These are phyloP conservation scores for Flammula alnicola DNA, from an alignment of 1,284 basidiomycete genomes.

Conservation along the genomic window DNA sequence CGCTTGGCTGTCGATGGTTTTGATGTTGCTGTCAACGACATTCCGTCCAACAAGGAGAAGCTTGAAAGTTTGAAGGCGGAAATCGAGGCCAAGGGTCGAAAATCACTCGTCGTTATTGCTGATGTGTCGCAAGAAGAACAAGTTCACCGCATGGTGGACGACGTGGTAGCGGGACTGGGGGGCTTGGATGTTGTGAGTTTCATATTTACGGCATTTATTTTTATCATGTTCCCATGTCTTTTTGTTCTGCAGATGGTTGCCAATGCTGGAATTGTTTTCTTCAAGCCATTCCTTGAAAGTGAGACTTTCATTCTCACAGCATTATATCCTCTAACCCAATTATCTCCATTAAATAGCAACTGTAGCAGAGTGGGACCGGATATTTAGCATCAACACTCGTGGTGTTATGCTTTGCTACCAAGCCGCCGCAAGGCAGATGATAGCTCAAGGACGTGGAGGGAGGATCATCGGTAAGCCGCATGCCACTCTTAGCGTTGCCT, in stretches of 20 bases:
- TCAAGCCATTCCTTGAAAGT: slow-evolving; percentile 1
- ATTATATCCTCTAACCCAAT: no score
- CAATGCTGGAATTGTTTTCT: neutral
- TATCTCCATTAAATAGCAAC: no score
- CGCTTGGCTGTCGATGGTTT: slow-evolving; percentile 1
- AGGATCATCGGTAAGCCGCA: neutral
- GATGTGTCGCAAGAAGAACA: neutral
- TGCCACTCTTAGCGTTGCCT: neutral
- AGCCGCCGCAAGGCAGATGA: slow-evolving; percentile 5
- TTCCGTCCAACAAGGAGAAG: neutral
- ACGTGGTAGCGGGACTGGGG: neutral
- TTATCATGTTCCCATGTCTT: neutral
- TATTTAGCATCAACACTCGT: neutral
- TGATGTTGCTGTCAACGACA: slow-evolving; percentile 1
- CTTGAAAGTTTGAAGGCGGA: neutral
- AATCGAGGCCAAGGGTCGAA: neutral
- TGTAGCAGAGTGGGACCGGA: neutral
- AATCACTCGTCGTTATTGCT: neutral
- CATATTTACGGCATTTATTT: neutral
- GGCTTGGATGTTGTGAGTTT: slow-evolving; percentile 1
- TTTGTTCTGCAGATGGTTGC: neutral
- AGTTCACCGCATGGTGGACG: neutral
- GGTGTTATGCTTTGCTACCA: slow-evolving; percentile 4
- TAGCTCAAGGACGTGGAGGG: neutral
- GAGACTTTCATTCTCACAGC: no score